Evolutionary conservation across 805 yeast genomes (phyloP), one percentile per base, ranked within the genome.

Genomic region (Candida qinlingensis): DNA sequence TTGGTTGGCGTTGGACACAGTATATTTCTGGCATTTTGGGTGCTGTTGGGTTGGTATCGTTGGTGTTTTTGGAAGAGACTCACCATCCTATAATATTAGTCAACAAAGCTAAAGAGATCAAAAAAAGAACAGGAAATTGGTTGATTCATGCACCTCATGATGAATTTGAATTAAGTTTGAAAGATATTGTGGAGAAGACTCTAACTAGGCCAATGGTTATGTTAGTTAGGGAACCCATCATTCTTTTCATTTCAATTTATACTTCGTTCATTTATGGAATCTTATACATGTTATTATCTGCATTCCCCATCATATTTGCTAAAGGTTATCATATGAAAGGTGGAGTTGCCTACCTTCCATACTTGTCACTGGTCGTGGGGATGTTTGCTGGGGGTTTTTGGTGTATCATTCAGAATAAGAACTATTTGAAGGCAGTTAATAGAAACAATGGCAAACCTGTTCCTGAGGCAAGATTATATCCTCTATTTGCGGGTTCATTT

Each of bases 1-100:
- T 89, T 38, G 87, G 89, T n/a, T 87, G 96, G 95, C 73, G 96
- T 60, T 88, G 95, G 96, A 76, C 87, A 9, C 75, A 73, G 54
- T 88, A 87, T 63, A 68, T 87, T 47, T 73, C 83, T 3, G 92
- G 87, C 50, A 79, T 86, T 47, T 63, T 84, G 62, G 75, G 76
- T n/a, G 67, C 72, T 3, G 63, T 75, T 5, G 70, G 76, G 7
- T 54, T 71, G 2, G 59, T 74, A 1, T 48, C 68, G 10, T 61
- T 72, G n/a, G 55, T 84, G 13, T 71, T 79, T 48, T 69, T 69
- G 48, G 75, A 74, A 43, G 96, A 87, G 66, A 80, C 89, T 1
- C 88, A 86, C 60, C 86, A 83, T 55, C 88, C 89, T 10, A 71
- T 80, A 8, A 73, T 87, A 44, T 64, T 87, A 49, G 79, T 74